Percentiles rank a stretch among this genome's conserved stretches.
Evolutionary conservation across 2,329 filamentous ascomycete genomes (phyloP).

Genomic region (Dendrostoma leiphaemia): DNA sequence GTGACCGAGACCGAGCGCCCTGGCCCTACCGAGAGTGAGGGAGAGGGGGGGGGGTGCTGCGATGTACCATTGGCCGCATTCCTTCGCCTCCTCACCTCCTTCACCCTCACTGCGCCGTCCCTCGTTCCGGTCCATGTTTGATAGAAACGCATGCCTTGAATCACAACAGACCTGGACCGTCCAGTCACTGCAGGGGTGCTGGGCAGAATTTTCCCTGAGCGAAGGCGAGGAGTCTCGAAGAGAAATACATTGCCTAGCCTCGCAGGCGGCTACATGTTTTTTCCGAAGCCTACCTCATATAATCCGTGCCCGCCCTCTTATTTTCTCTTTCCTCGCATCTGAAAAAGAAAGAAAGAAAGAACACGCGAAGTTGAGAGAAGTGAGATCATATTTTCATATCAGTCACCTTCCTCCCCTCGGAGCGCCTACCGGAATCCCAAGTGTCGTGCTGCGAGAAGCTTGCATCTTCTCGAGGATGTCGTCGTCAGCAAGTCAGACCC

Average conservation of each 20-base stretch:
- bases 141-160: not conserved
- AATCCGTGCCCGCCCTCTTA: not conserved
- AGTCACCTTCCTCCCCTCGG: too few species aligned
- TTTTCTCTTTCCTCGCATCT: not conserved
- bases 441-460: not conserved
- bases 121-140: not conserved
- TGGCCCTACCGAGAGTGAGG: too few species aligned
- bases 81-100: not conserved
- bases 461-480: slow-evolving; percentile 5
- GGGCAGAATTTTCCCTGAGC: not conserved
- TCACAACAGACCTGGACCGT: too few species aligned
- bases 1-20: not conserved
- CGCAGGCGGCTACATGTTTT: not conserved
- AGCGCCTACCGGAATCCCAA: not conserved
- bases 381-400: too few species aligned
- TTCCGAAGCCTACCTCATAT: not conserved
- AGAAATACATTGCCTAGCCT: not conserved
- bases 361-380: too few species aligned
- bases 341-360: not conserved
- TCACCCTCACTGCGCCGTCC: too few species aligned
- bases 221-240: not conserved
- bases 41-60: too few species aligned
- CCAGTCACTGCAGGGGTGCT: not conserved
- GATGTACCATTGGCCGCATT: not conserved
- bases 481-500: slow-evolving; percentile 2